Percentiles rank a stretch among this genome's conserved stretches.
Evolutionary conservation across 176 grass and related monocot genomes (phyloP).

Genomic region (Paspalum vaginatum): DNA sequence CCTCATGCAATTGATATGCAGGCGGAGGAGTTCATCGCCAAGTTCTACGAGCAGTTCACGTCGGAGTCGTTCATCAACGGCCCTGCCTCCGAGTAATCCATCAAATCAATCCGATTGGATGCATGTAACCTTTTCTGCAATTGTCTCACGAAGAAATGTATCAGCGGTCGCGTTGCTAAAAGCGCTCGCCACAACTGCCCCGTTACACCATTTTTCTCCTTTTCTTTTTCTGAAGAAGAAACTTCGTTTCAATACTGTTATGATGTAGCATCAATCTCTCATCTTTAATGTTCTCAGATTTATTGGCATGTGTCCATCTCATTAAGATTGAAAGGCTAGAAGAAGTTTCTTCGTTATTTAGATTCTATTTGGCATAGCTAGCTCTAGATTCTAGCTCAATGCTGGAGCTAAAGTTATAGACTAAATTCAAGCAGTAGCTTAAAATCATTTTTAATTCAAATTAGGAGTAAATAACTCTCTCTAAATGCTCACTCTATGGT

Average conservation of each 20-base stretch:
- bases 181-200: not conserved
- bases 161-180: not conserved
- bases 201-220: not conserved
- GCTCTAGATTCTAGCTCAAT: too few relatives aligned
- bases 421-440: too few relatives aligned
- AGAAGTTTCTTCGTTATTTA: too few relatives aligned
- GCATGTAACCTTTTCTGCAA: not conserved
- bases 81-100: not conserved
- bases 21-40: slow-evolving; percentile 72
- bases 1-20: slow-evolving; percentile 55
- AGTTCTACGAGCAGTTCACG: slow-evolving; percentile 71
- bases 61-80: slow-evolving; percentile 35
- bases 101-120: not conserved
- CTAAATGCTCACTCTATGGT: too few relatives aligned
- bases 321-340: too few relatives aligned
- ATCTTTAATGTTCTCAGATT: too few relatives aligned
- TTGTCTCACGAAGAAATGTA: not conserved
- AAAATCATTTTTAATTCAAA: too few relatives aligned
- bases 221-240: not conserved
- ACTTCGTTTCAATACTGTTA: not conserved
- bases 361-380: too few relatives aligned
- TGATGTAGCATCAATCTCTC: not conserved
- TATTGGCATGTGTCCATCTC: too few relatives aligned
- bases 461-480: too few relatives aligned
- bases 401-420: too few relatives aligned